Base-by-base conservation (phyloP, 345 rosid genomes). In the Nasturtium officinale region DNA sequence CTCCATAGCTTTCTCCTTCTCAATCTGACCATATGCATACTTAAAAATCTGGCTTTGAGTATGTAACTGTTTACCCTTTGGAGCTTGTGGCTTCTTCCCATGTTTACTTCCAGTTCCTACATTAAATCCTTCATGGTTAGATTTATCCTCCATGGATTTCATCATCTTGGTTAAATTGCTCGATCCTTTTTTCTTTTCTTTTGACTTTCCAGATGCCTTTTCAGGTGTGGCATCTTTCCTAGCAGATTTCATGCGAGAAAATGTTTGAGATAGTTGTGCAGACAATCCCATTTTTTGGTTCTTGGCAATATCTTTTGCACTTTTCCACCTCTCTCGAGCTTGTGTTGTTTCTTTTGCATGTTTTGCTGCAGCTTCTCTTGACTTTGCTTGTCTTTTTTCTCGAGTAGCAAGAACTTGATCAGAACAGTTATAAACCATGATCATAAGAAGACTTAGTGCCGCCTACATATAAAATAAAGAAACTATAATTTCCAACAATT, bases 1-100 rank as follows among this genome's bases (percentile, higher is more conserved):
- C 79, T 81, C 85, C 88, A 83, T 81, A 30, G 94, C 94, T 82
- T 87, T 92, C 83, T 92, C 96, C 74, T 89, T 92, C 90, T 92
- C 98, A 20, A 88, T 75, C 68, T 90, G 92, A 46, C 96, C 98
- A 78, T 92, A 92, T 9, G 98, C 96, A 58, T 92, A 92, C 85
- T 92, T 90, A 40, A 92, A 90, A 15, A 90, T 87, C 72, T 92
- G 96, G 75, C 92, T 92, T 53, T 82, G 87, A 11, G 90, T 82
- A 74, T 90, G 92, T 67, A 90, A 25, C 33, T 87, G 82, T 80
- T 90, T 90, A 40, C 84, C 91, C 83, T 74, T 90, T 53, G 95
- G 96, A 51, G 82, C 68, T 72, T 88, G 82, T 2, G 52, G 38
- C 61, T 90, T 87, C 81, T 87, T 92, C 13, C 77, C 72, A 59